These are phyloP conservation scores for Penicillium sclerotiorum DNA, from an alignment of 2,329 filamentous ascomycete genomes.

Conservation along the genomic window DNA sequence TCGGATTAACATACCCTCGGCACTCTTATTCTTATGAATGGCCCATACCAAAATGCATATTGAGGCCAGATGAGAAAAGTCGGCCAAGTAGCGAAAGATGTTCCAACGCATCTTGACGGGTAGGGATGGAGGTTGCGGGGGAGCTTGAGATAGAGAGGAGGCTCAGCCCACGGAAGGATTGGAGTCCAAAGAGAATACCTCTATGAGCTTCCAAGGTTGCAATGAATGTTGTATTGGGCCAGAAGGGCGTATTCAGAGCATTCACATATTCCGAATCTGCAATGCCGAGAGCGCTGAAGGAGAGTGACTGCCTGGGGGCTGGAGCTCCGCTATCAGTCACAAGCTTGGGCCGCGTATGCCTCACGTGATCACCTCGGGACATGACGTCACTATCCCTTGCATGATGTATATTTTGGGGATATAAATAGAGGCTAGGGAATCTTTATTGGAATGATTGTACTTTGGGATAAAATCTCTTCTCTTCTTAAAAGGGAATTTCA, in stretches of 20 bases:
- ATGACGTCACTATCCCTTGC: too few relatives aligned
- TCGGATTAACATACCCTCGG: slow-evolving; percentile 64
- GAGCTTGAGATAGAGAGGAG: too few relatives aligned
- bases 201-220: too few relatives aligned
- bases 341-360: slow-evolving; percentile 28
- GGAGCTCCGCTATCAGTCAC: slow-evolving; percentile 19
- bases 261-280: too few relatives aligned
- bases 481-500: too few relatives aligned
- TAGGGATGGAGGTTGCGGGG: neutral
- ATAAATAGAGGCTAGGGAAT: neutral
- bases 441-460: too few relatives aligned
- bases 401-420: slow-evolving; percentile 4
- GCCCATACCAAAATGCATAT: slow-evolving; percentile 90
- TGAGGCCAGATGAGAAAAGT: slow-evolving; percentile 80
- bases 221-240: too few relatives aligned
- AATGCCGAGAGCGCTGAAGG: too few relatives aligned
- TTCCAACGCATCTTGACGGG: slow-evolving; percentile 29
- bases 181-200: too few relatives aligned
- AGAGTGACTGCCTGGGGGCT: slow-evolving; percentile 1
- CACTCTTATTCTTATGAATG: slow-evolving; percentile 84
- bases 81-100: slow-evolving; percentile 75
- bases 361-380: slow-evolving; percentile 31
- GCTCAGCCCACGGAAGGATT: too few relatives aligned
- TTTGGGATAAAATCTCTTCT: too few relatives aligned
- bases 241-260: too few relatives aligned